Percentiles rank a stretch among this genome's conserved stretches.
Conservation (phyloP, 495 filamentous ascomycete species). For the Hypomontagnella submonticulosa region DNA sequence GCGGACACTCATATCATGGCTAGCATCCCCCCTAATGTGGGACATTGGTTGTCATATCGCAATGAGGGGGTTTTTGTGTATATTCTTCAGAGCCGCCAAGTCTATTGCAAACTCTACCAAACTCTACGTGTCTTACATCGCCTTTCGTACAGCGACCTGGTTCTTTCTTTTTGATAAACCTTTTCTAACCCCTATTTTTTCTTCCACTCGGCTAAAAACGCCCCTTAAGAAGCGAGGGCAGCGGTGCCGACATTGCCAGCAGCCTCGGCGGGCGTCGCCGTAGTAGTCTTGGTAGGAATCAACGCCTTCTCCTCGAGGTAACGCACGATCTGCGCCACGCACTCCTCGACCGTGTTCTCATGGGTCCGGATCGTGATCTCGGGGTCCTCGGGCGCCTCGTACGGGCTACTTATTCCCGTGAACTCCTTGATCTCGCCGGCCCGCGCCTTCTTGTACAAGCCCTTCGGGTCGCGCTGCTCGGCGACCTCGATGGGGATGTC, state of each 20-base stretch:
- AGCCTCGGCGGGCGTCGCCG: constrained; percentile 25
- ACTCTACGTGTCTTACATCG: constrained; percentile 3
- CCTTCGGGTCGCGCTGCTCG: constrained; percentile 96
- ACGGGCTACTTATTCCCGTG: constrained; percentile 92
- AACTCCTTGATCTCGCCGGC: constrained; percentile 96
- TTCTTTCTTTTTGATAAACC: constrained; percentile 1
- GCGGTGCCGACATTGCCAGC: constrained; percentile 23
- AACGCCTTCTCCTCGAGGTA: constrained; percentile 72
- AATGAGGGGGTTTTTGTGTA: constrained; percentile 25
- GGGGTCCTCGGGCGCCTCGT: constrained; percentile 86
- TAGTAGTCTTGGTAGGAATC: constrained; percentile 51
- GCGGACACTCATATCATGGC: constrained; percentile 29
- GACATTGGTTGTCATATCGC: constrained; percentile 31
- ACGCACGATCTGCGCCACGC: constrained; percentile 81
- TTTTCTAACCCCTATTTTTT: constrained; percentile 2
- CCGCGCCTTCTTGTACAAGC: constrained; percentile 95
- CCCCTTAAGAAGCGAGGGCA: constrained; percentile 38
- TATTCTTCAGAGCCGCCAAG: constrained; percentile 16
- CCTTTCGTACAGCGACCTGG: constrained; percentile 4
- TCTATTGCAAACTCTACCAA: constrained; percentile 14
- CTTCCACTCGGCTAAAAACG: neutral
- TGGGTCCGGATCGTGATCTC: constrained; percentile 87
- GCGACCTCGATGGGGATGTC: constrained; percentile 89
- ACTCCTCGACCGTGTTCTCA: constrained; percentile 82
- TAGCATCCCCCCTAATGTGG: constrained; percentile 29